Conservation (phyloP, 495 filamentous ascomycete species). For the Copromyces sp. region DNA sequence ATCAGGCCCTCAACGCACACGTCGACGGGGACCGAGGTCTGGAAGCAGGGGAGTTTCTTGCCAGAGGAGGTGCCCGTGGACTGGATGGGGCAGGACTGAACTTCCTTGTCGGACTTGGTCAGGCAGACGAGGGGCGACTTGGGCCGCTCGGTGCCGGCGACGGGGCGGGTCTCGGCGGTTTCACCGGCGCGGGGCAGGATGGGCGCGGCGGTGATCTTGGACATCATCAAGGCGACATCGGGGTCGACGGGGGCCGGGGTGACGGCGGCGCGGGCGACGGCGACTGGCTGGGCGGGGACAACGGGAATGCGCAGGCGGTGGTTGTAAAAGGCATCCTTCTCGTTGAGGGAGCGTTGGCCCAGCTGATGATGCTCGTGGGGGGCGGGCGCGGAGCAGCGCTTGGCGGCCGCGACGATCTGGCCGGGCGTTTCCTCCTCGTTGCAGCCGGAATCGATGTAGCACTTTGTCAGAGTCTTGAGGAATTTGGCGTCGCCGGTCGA, state of each 20-base stretch:
- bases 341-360: slow-evolving; percentile 3
- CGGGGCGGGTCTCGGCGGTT: not conserved
- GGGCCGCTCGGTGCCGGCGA: not conserved
- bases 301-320: slow-evolving; percentile 8
- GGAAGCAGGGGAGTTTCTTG: slow-evolving; percentile 27
- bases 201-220: not conserved
- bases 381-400: slow-evolving; percentile 11
- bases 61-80: slow-evolving; percentile 24
- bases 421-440: slow-evolving; percentile 18
- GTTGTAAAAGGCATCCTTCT: slow-evolving; percentile 3
- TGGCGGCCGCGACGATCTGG: slow-evolving; percentile 24
- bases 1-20: slow-evolving; percentile 36
- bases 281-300: slow-evolving; percentile 2
- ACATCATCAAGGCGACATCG: not conserved
- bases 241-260: not conserved
- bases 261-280: slow-evolving; percentile 5
- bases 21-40: slow-evolving; percentile 18
- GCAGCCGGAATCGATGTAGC: slow-evolving; percentile 32
- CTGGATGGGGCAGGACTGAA: slow-evolving; percentile 26
- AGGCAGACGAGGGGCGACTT: slow-evolving; percentile 27
- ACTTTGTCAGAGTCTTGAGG: slow-evolving; percentile 22
- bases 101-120: slow-evolving; percentile 19
- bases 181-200: not conserved
- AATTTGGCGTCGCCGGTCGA: slow-evolving; percentile 9
- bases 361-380: slow-evolving; percentile 11